Percentiles rank a stretch among this genome's conserved stretches.
Conservation (phyloP, 2,329 filamentous ascomycete species). For the Rosellinia necatrix region DNA sequence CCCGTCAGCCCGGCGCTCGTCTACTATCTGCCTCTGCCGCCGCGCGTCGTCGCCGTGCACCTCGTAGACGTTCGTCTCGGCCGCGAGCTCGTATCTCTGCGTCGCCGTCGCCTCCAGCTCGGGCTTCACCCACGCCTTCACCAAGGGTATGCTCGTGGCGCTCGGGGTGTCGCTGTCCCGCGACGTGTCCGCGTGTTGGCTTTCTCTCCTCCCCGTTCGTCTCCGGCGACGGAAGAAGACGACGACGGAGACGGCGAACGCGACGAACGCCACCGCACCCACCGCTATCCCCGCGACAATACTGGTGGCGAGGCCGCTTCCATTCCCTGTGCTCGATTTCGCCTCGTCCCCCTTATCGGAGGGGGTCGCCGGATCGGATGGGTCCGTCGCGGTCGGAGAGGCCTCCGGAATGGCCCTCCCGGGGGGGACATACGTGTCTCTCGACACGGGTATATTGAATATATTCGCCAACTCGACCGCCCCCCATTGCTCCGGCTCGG, state of each 20-base stretch:
- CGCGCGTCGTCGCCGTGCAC: constrained; percentile 1
- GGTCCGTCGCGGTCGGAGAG: not conserved
- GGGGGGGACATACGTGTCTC: constrained; percentile 15
- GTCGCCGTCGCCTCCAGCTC: constrained; percentile 2
- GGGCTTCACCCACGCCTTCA: constrained; percentile 4
- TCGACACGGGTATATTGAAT: constrained; percentile 22
- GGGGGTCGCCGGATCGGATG: not conserved
- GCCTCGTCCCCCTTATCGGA: not conserved
- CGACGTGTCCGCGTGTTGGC: not conserved
- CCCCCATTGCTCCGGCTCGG: constrained; percentile 15
- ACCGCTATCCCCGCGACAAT: constrained; percentile 15
- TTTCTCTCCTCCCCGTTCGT: not conserved
- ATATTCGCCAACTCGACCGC: constrained; percentile 19
- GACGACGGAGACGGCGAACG: not conserved
- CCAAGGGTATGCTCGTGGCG: not conserved
- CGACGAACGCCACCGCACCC: not conserved
- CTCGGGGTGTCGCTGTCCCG: not conserved
- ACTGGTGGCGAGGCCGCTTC: not conserved
- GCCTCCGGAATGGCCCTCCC: not conserved
- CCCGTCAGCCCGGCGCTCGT: not conserved
- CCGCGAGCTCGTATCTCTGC: constrained; percentile 11
- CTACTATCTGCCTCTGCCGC: not conserved
- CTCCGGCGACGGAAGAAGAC: not conserved
- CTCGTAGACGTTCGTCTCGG: constrained; percentile 5
- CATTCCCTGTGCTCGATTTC: not conserved